These are phyloP conservation scores for Zygoascus ofunaensis DNA, from an alignment of 805 yeast species.

Conservation along the genomic window DNA sequence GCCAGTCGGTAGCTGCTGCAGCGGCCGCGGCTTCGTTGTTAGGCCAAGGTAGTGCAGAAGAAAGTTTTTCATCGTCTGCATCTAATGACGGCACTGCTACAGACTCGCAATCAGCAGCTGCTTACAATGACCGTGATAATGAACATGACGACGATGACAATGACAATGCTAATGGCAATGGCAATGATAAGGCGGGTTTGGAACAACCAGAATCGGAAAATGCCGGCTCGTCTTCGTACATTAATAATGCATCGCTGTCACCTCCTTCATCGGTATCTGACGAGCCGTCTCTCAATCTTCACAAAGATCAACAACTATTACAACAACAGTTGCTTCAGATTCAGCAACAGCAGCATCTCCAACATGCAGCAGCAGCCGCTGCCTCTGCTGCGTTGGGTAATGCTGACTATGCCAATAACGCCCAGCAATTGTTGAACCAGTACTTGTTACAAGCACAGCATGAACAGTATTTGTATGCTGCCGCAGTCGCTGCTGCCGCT, in stretches of 20 bases:
- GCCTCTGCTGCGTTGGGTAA: constrained; percentile 4
- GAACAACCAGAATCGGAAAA: too few relatives aligned
- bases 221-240: constrained; percentile 1
- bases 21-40: background rate
- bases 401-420: constrained; percentile 41
- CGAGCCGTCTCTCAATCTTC: background rate
- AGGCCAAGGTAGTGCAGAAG: background rate
- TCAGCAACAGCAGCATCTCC: constrained; percentile 4
- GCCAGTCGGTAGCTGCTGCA: background rate
- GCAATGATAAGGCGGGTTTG: background rate
- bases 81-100: background rate
- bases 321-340: constrained; percentile 3
- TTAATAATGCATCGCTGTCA: constrained; percentile 1
- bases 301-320: constrained; percentile 2
- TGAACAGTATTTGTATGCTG: constrained; percentile 30
- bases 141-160: background rate
- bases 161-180: background rate
- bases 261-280: constrained; percentile 1
- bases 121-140: constrained; percentile 1
- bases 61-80: background rate
- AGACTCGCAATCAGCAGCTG: background rate
- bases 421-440: constrained; percentile 60
- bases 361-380: constrained; percentile 4
- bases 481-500: constrained; percentile 17
- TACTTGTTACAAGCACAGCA: constrained; percentile 66